Evolutionary conservation across 2,329 filamentous ascomycete genomes (phyloP), one percentile per base, ranked within the genome.

Genomic region (Ophiostoma quercus): DNA sequence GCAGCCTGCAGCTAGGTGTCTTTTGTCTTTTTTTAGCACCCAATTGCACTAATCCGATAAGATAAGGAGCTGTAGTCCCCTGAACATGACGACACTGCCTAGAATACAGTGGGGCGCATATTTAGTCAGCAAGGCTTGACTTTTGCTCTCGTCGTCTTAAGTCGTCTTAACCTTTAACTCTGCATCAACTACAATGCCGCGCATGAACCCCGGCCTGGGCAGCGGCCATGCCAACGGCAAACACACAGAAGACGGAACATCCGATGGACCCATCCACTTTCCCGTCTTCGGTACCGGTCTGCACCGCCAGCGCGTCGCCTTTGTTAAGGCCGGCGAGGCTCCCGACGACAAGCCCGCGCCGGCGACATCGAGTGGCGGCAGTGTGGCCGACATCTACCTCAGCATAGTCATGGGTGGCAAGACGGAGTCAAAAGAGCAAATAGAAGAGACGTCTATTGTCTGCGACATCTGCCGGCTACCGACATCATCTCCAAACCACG

Each of bases 341-440:
- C n/a, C 67, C 25, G 16, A 19, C 3, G 14, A 65, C 14, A 79
- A 80, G 34, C 77, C 78, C 1, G 77, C 62, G 12, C 71, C 76
- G 16, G 76, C 74, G 9, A 32, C 73, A 63, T 70, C 74, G 0
- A 60, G 77, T 9, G 71, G 74, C 16, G 77, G 77, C 37, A 78
- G 79, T 7, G 77, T 86, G 43, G 83, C 86, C 0, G 87, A 91
- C 70, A 79, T 87, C 65, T 92, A 92, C 74, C 83, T 91, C 34
- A 86, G 84, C 71, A 83, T 92, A 71, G 90, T 92, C 67, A 60
- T 72, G 63, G 68, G 66, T 6, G 43, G 65, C n/a, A 68, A 67
- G 68, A 25, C 22, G 19, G n/a, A 34, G 62, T 32, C 8, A 37
- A 29, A 7, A 37, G 43, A 19, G 16, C n/a, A 1, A 66, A 54